A percentile compares a stretch with the other conserved stretches of the same genome.
Conservation (phyloP, 495 filamentous ascomycete species). For the Aspergillus saccharolyticus region DNA sequence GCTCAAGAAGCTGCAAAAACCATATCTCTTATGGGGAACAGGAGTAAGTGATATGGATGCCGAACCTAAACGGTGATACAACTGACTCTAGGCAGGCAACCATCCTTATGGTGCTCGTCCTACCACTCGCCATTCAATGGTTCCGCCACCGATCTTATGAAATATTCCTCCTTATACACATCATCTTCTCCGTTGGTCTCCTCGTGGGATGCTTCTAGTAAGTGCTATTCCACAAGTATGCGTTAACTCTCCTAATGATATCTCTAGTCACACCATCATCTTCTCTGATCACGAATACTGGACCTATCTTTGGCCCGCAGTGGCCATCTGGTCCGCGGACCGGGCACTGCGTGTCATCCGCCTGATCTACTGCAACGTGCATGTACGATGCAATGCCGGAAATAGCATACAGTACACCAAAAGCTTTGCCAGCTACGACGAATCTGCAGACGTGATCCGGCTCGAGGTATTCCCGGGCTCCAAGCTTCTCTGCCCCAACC, state of each 20-base stretch:
- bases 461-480: constrained; percentile 38
- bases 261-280: constrained; percentile 47
- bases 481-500: constrained; percentile 29
- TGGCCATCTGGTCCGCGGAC: constrained; percentile 49
- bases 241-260: neutral
- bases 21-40: constrained; percentile 37
- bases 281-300: constrained; percentile 46
- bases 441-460: constrained; percentile 46
- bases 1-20: constrained; percentile 28
- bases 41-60: too few relatives aligned
- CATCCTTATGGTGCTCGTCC: constrained; percentile 42
- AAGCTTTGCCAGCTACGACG: constrained; percentile 41
- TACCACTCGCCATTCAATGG: constrained; percentile 42
- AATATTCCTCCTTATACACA: constrained; percentile 49
- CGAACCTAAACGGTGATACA: too few relatives aligned
- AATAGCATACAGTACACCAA: constrained; percentile 22
- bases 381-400: constrained; percentile 18
- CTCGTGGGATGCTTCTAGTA: constrained; percentile 52
- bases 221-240: constrained; percentile 12
- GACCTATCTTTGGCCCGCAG: constrained; percentile 47
- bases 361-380: constrained; percentile 44
- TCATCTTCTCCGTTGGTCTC: constrained; percentile 45
- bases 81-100: constrained; percentile 35
- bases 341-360: constrained; percentile 44
- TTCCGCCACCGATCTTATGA: constrained; percentile 49